Conservation (phyloP, 371 early-diverging fungal genomes). For the Mortierella sp. region DNA sequence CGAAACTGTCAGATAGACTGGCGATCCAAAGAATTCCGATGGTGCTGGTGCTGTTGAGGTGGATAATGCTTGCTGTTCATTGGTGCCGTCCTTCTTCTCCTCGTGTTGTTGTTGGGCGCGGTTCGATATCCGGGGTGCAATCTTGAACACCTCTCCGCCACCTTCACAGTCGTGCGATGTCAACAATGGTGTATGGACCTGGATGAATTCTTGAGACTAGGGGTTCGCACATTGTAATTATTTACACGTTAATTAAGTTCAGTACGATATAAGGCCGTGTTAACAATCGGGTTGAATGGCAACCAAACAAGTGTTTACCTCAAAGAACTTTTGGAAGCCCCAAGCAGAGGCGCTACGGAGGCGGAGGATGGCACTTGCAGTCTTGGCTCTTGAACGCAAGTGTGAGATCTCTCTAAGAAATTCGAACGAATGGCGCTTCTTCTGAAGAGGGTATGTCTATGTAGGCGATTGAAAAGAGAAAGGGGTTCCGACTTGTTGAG, state of each 20-base stretch:
- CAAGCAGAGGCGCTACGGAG: conserved; percentile 75
- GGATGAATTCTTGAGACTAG: conserved; percentile 78
- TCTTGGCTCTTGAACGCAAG: conserved; percentile 84
- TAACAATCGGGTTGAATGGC: too few species aligned
- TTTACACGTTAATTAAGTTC: background rate
- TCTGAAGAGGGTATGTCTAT: conserved; percentile 90
- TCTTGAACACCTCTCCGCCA: conserved; percentile 90
- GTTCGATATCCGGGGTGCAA: conserved; percentile 57
- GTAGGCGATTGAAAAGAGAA: background rate
- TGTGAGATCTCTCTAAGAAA: conserved; percentile 86
- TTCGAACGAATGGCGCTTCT: conserved; percentile 85
- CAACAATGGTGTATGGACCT: conserved; percentile 88
- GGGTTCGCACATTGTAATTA: background rate
- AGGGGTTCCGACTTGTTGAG: background rate
- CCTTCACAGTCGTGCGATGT: conserved; percentile 95
- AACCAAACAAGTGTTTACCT: conserved; percentile 58
- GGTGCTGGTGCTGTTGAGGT: conserved; percentile 47
- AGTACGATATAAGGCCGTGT: background rate
- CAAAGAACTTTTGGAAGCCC: conserved; percentile 82
- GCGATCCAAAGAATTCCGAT: conserved; percentile 80
- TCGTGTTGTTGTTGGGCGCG: conserved; percentile 32
- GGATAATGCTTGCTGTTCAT: conserved; percentile 9
- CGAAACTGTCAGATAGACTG: conserved; percentile 89
- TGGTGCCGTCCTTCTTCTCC: background rate
- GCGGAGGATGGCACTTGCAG: conserved; percentile 80